phyloP scores from a whole-genome alignment of 495 filamentous ascomycete species.

The Melanomma pulvis-pyrius region DNA sequence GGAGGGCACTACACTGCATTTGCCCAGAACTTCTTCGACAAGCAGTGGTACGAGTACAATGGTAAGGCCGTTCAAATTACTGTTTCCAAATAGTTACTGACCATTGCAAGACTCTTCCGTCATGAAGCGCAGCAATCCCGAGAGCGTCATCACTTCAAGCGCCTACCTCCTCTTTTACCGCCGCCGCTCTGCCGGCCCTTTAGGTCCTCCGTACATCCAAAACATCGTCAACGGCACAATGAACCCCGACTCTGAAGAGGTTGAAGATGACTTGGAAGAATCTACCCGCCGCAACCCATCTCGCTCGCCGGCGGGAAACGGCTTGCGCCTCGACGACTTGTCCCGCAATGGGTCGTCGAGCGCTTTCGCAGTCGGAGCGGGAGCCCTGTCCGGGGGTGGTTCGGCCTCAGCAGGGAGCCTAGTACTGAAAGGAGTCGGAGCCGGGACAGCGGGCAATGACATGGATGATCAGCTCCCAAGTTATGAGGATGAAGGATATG shows the following conservation, averaged over 20 bases:
- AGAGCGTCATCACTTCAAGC: slow-evolving; percentile 62
- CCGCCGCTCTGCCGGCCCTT: slow-evolving; percentile 70
- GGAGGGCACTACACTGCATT: slow-evolving; percentile 96
- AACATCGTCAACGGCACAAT: slow-evolving; percentile 64
- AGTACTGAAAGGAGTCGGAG: slow-evolving; percentile 26
- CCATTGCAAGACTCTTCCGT: slow-evolving; percentile 67
- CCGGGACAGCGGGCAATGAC: slow-evolving; percentile 24
- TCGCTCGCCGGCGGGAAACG: slow-evolving; percentile 70
- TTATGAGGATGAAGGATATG: slow-evolving; percentile 26
- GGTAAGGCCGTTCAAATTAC: slow-evolving; percentile 59
- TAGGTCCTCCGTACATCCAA: slow-evolving; percentile 76
- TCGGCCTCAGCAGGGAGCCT: slow-evolving; percentile 26
- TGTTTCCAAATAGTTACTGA: slow-evolving; percentile 25
- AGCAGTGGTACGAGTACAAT: slow-evolving; percentile 92
- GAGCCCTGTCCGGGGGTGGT: slow-evolving; percentile 23
- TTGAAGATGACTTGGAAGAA: slow-evolving; percentile 51
- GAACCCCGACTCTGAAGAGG: slow-evolving; percentile 46
- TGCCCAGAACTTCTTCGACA: slow-evolving; percentile 85
- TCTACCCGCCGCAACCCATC: slow-evolving; percentile 55
- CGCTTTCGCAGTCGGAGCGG: slow-evolving; percentile 42
- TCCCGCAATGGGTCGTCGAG: slow-evolving; percentile 63
- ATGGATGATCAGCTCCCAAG: slow-evolving; percentile 9
- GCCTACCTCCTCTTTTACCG: slow-evolving; percentile 98
- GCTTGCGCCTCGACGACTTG: slow-evolving; percentile 80
- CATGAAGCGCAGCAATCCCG: slow-evolving; percentile 54